These are phyloP conservation scores for Nakaseomyces uthaithaninus DNA, from an alignment of 1,139 yeast species.

Conservation along the genomic window DNA sequence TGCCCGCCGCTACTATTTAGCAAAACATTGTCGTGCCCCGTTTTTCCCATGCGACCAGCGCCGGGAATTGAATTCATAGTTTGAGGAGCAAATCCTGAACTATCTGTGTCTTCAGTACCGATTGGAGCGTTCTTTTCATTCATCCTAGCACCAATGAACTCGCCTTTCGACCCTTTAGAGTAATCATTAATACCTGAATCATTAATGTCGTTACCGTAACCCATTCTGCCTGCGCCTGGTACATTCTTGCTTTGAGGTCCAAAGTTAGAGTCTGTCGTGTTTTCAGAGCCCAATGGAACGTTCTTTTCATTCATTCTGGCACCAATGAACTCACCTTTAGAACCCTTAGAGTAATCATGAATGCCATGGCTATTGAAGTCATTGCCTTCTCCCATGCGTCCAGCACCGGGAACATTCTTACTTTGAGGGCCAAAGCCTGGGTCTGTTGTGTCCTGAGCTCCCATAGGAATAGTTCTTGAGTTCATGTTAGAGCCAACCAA, in stretches of 20 bases:
- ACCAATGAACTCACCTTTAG: conserved; percentile 10
- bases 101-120: conserved; percentile 10
- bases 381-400: conserved; percentile 10
- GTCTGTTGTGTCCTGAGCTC: conserved; percentile 11
- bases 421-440: conserved; percentile 12
- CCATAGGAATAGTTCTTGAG: conserved; percentile 10
- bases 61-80: conserved; percentile 14
- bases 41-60: conserved; percentile 11
- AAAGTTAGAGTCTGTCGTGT: conserved; percentile 13
- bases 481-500: conserved; percentile 2
- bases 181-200: conserved; percentile 8
- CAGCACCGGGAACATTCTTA: conserved; percentile 17
- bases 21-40: conserved; percentile 7
- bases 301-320: conserved; percentile 16
- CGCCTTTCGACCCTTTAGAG: conserved; percentile 6
- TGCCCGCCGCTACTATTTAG: neutral
- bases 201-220: conserved; percentile 7
- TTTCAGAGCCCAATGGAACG: conserved; percentile 11
- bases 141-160: conserved; percentile 15
- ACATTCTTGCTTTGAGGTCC: conserved; percentile 11
- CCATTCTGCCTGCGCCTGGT: conserved; percentile 18
- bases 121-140: conserved; percentile 12
- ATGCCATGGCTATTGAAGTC: neutral
- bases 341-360: conserved; percentile 6
- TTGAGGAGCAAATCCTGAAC: conserved; percentile 11